These are phyloP conservation scores for Suhomyces canberraensis DNA, from an alignment of 805 yeast species.

Conservation along the genomic window DNA sequence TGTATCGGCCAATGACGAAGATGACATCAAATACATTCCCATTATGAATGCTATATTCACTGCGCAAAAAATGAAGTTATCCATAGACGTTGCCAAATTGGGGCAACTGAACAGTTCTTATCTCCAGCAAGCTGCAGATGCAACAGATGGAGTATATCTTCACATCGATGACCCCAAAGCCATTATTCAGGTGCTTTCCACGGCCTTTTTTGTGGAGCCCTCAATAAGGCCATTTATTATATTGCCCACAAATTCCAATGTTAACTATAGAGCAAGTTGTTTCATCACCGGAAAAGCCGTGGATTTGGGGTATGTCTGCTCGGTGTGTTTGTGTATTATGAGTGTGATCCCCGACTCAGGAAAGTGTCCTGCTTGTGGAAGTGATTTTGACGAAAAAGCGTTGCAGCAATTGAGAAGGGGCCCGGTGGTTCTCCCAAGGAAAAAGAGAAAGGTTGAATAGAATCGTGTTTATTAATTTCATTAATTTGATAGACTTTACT, in stretches of 20 bases:
- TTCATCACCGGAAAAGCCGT: constrained; percentile 86
- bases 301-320: constrained; percentile 91
- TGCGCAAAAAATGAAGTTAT: constrained; percentile 86
- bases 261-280: constrained; percentile 94
- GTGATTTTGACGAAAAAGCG: constrained; percentile 65
- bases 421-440: constrained; percentile 50
- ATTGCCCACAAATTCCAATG: constrained; percentile 77
- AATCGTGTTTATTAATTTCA: no score
- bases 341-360: constrained; percentile 65
- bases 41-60: constrained; percentile 95
- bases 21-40: constrained; percentile 77
- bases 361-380: constrained; percentile 83
- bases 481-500: no score
- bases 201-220: constrained; percentile 87
- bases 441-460: constrained; percentile 26
- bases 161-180: constrained; percentile 68
- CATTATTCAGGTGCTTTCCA: constrained; percentile 71
- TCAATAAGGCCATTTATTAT: constrained; percentile 71
- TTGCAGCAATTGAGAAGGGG: constrained; percentile 55
- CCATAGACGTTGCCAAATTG: constrained; percentile 87
- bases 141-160: constrained; percentile 87
- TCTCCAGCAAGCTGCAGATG: constrained; percentile 93
- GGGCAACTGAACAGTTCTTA: constrained; percentile 65
- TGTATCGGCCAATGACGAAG: constrained; percentile 70
- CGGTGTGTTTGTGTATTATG: constrained; percentile 83